phyloP scores from a whole-genome alignment of 2,329 filamentous ascomycete genomes.

The Xenosphaeropsis pyriputrescens region DNA sequence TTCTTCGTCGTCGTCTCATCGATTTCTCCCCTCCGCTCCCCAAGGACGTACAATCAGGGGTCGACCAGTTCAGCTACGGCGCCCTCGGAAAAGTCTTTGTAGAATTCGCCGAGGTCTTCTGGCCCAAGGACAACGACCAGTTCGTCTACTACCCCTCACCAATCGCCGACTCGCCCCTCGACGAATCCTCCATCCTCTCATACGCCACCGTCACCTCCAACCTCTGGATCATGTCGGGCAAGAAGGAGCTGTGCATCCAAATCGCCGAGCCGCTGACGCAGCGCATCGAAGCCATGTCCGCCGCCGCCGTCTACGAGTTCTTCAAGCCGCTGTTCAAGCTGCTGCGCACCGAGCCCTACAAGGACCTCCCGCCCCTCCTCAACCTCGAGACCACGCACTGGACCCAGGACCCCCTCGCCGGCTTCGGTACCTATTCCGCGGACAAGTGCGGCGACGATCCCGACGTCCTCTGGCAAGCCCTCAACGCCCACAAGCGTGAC shows the following conservation, averaged over 20 bases:
- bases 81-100: slow-evolving; percentile 27
- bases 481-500: slow-evolving; percentile 20
- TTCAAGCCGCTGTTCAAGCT: slow-evolving; percentile 28
- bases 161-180: slow-evolving; percentile 14
- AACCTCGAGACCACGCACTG: slow-evolving; percentile 27
- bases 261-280: slow-evolving; percentile 28
- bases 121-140: slow-evolving; percentile 28
- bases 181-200: slow-evolving; percentile 22
- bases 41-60: slow-evolving; percentile 19
- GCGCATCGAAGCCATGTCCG: slow-evolving; percentile 25
- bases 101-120: slow-evolving; percentile 26
- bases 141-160: slow-evolving; percentile 27
- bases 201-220: slow-evolving; percentile 27
- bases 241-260: slow-evolving; percentile 25
- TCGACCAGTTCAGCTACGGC: slow-evolving; percentile 23
- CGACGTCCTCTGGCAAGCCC: slow-evolving; percentile 18
- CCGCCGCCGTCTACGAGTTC: slow-evolving; percentile 22
- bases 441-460: slow-evolving; percentile 28
- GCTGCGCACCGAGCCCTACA: slow-evolving; percentile 26
- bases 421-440: slow-evolving; percentile 26
- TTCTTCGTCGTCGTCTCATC: slow-evolving; percentile 22
- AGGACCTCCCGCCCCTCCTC: slow-evolving; percentile 22
- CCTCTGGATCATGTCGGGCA: slow-evolving; percentile 26
- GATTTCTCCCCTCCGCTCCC: slow-evolving; percentile 23
- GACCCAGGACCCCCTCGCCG: slow-evolving; percentile 26